Evolutionary conservation across 1,284 basidiomycete genomes (phyloP).

Genomic region (Xerocomus minutiporus): DNA sequence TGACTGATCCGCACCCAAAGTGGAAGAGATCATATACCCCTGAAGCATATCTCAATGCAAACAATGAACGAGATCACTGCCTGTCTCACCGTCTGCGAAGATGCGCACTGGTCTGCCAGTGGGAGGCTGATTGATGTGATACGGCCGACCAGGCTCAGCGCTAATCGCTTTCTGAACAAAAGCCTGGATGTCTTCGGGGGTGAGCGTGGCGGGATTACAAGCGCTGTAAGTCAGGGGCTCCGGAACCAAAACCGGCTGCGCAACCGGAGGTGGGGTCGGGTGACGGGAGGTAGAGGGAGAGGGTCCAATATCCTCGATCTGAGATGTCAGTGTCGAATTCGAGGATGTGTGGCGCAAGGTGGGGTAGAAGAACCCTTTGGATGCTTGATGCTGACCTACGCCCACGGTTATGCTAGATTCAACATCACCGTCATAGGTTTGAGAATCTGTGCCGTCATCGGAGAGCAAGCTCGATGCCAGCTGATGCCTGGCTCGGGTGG

Average conservation of each 20-base stretch:
- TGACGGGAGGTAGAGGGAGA: slow-evolving; percentile 30
- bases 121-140: slow-evolving; percentile 84
- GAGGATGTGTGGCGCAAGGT: slow-evolving; percentile 42
- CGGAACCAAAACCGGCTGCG: slow-evolving; percentile 23
- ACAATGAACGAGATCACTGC: slow-evolving; percentile 4
- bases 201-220: slow-evolving; percentile 63
- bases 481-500: slow-evolving; percentile 44
- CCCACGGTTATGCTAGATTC: slow-evolving; percentile 71
- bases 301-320: slow-evolving; percentile 29
- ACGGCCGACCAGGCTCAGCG: slow-evolving; percentile 59
- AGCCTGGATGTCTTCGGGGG: slow-evolving; percentile 67
- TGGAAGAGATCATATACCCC: slow-evolving; percentile 94
- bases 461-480: slow-evolving; percentile 54
- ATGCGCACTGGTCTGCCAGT: slow-evolving; percentile 79
- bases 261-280: slow-evolving; percentile 21
- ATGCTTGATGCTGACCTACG: slow-evolving; percentile 35
- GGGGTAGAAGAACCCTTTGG: slow-evolving; percentile 30
- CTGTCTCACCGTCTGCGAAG: slow-evolving; percentile 80
- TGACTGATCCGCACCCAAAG: slow-evolving; percentile 64
- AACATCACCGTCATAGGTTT: slow-evolving; percentile 88
- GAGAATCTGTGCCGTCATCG: slow-evolving; percentile 73
- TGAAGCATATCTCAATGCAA: slow-evolving; percentile 29
- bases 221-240: slow-evolving; percentile 44
- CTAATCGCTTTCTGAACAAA: slow-evolving; percentile 66
- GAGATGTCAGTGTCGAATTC: slow-evolving; percentile 49